Evolutionary conservation across 2,329 filamentous ascomycete genomes (phyloP).

Genomic region (Peltaster fructicola): DNA sequence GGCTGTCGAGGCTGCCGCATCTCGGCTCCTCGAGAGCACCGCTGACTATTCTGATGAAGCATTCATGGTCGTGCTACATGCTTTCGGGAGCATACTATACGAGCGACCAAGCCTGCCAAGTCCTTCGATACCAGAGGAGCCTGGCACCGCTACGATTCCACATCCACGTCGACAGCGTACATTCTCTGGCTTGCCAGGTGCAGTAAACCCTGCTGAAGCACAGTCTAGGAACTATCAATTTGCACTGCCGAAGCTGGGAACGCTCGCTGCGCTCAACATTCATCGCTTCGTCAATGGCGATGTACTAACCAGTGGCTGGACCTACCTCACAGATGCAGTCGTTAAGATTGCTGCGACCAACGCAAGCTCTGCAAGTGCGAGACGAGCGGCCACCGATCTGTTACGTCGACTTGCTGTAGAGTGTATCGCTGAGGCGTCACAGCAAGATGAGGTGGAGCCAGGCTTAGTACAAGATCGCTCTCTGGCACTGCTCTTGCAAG

Average conservation of each 20-base stretch:
- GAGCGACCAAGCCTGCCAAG: slow-evolving; percentile 6
- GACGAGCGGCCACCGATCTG: slow-evolving; percentile 32
- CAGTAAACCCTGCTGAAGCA: slow-evolving; percentile 21
- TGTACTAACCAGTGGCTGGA: slow-evolving; percentile 59
- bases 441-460: slow-evolving; percentile 22
- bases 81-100: slow-evolving; percentile 54
- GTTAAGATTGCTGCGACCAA: slow-evolving; percentile 28
- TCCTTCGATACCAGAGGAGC: slow-evolving; percentile 9
- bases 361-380: slow-evolving; percentile 24
- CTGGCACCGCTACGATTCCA: slow-evolving; percentile 11
- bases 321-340: slow-evolving; percentile 40
- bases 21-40: slow-evolving; percentile 78
- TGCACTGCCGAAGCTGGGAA: slow-evolving; percentile 30
- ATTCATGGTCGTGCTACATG: slow-evolving; percentile 59
- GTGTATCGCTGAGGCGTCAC: slow-evolving; percentile 34
- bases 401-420: slow-evolving; percentile 31
- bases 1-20: slow-evolving; percentile 75
- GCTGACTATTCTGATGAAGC: slow-evolving; percentile 71
- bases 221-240: slow-evolving; percentile 29
- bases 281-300: slow-evolving; percentile 49
- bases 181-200: slow-evolving; percentile 26
- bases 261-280: slow-evolving; percentile 27
- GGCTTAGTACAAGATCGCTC: slow-evolving; percentile 15
- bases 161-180: slow-evolving; percentile 18
- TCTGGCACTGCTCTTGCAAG: slow-evolving; percentile 26